Evolutionary conservation across 495 filamentous ascomycete species (phyloP).

Genomic region (Staphylotrichum longicolle): DNA sequence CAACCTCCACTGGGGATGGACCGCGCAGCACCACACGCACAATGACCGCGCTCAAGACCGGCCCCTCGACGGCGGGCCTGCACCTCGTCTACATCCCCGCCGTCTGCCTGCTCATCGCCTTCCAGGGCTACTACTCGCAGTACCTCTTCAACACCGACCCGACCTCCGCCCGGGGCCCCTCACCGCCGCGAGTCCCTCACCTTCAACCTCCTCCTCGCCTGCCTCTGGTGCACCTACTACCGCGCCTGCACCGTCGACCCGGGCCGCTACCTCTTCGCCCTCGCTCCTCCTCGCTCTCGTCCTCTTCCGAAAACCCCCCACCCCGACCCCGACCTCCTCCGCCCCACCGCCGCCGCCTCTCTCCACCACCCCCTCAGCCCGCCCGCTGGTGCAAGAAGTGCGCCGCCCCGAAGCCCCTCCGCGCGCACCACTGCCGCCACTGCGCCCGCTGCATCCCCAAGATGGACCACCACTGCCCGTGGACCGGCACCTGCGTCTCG

Average conservation of each 20-base stretch:
- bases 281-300: conserved; percentile 15
- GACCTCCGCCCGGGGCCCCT: conserved; percentile 69
- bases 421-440: conserved; percentile 88
- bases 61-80: conserved; percentile 33
- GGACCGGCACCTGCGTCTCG: conserved; percentile 92
- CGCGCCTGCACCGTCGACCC: conserved; percentile 75
- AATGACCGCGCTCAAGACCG: conserved; percentile 30
- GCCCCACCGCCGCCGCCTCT: neutral
- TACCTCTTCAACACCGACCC: conserved; percentile 62
- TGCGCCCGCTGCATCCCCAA: conserved; percentile 89
- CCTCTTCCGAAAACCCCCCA: conserved; percentile 10
- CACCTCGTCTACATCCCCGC: conserved; percentile 60
- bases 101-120: conserved; percentile 67
- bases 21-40: conserved; percentile 8
- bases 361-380: conserved; percentile 11
- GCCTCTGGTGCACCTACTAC: conserved; percentile 78
- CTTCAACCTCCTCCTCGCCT: conserved; percentile 72
- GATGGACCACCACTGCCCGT: conserved; percentile 99
- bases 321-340: conserved; percentile 22
- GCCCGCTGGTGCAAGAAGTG: conserved; percentile 83
- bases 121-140: conserved; percentile 83
- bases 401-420: conserved; percentile 73
- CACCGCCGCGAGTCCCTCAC: conserved; percentile 55
- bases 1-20: conserved; percentile 7
- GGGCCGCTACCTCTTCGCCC: conserved; percentile 54